These are phyloP conservation scores for Aspergillus flavus DNA, from an alignment of 2,329 filamentous ascomycete species.

Conservation along the genomic window DNA sequence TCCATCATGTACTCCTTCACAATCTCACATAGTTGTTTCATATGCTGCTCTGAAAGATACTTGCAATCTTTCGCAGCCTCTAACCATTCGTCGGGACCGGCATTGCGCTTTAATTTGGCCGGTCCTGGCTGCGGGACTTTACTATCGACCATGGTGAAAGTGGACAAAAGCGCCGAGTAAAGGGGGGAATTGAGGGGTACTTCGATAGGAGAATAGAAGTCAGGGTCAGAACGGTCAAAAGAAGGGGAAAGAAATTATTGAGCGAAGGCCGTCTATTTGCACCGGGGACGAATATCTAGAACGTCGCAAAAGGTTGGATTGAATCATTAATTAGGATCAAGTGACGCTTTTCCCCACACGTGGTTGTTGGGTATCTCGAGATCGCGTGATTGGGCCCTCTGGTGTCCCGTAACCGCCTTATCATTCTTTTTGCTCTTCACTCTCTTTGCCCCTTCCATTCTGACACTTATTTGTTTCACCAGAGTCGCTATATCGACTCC, in stretches of 20 bases:
- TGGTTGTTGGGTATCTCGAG: not conserved
- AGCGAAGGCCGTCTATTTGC: not conserved
- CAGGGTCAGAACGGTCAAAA: not conserved
- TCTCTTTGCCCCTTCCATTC: not conserved
- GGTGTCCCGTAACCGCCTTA: slow-evolving; percentile 15
- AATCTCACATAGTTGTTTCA: slow-evolving; percentile 99
- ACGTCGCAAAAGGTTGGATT: not conserved
- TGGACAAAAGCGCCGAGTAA: slow-evolving; percentile 2
- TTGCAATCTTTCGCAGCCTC: slow-evolving; percentile 96
- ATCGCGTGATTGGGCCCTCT: slow-evolving; percentile 18
- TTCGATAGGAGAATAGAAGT: not conserved
- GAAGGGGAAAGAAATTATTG: not conserved
- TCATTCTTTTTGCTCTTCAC: not conserved
- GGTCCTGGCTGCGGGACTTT: slow-evolving; percentile 87
- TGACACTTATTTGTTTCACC: too few species aligned
- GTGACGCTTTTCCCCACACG: slow-evolving; percentile 12
- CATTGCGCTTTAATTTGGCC: slow-evolving; percentile 78
- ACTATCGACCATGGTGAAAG: slow-evolving; percentile 44
- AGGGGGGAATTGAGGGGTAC: not conserved
- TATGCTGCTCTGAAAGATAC: slow-evolving; percentile 91
- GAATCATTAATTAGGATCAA: not conserved
- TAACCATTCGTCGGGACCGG: slow-evolving; percentile 93
- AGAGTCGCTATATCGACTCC: too few species aligned
- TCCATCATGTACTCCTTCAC: slow-evolving; percentile 99
- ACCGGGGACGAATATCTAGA: not conserved